Base-by-base conservation (phyloP, 768 basidiomycete species). In the Naematelia aurantialba region DNA sequence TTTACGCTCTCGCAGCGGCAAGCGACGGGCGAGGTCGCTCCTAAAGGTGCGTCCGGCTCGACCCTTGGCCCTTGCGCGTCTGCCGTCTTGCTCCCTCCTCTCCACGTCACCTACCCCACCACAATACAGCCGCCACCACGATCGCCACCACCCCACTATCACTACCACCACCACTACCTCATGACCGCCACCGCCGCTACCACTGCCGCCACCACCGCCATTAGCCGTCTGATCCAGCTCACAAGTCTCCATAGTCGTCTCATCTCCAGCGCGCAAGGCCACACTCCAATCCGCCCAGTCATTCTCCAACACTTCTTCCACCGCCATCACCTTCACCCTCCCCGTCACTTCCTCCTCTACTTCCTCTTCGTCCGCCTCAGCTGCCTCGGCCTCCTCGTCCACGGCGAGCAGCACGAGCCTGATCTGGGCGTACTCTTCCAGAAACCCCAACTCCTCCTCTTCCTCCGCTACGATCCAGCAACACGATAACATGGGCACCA, bases 1-100 rank as follows among this genome's bases (percentile, higher is more conserved):
- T 78, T 87, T 58, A 87, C 85, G 12, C 74, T 89, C 22, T 87
- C 85, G 5, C 87, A 89, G 68, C 81, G 87, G 19, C 76, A 73
- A 27, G 84, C 87, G 0, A 63, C 80, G 1, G 69, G 66, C 4
- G 79, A 85, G 60, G 78, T 79, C 3, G 82, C 83, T 83, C 87
- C 87, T 4, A 81, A 78, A 13, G 81, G 85, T 51, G 83, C 81
- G 85, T 58, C 60, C 79, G 24, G 82, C 83, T 59, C 66, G 80
- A 69, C 12, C 3, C 25, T 25, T 25, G n/a, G n/a, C n/a, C 12
- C 21, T 11, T 17, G n/a, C 22, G 21, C n/a, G n/a, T n/a, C n/a
- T n/a, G n/a, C 25, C 46, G n/a, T 47, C 46, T 47, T 19, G 10
- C 46, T 8, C 8, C 46, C 46, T 5, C 46, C 46, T 19, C 19